Evolutionary conservation across 225 moss, liverwort and hornwort species (phyloP).

Genomic region (Asterella californica): DNA sequence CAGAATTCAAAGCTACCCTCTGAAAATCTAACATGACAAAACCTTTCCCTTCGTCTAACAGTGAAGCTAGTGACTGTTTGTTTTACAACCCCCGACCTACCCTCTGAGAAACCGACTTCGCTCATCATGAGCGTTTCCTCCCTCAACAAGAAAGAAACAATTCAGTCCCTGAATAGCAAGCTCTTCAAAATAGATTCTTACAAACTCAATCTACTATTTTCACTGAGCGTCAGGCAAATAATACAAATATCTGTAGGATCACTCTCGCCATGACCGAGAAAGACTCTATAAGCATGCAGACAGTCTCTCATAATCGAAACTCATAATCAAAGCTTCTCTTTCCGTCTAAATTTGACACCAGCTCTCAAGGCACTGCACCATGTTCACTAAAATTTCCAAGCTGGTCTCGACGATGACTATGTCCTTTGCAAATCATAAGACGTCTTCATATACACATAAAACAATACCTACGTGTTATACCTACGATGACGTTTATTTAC

Average conservation of each 20-base stretch:
- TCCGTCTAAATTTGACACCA: background rate
- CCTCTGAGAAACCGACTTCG: too few species aligned
- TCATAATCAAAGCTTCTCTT: background rate
- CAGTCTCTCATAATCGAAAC: background rate
- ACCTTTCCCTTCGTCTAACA: background rate
- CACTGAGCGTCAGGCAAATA: background rate
- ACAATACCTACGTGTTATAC: too few species aligned
- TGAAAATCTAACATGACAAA: too few species aligned
- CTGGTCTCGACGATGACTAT: too few species aligned
- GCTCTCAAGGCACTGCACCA: background rate
- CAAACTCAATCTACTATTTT: background rate
- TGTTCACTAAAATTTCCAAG: background rate
- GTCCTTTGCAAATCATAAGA: too few species aligned
- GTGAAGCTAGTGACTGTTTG: background rate
- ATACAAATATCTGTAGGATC: background rate
- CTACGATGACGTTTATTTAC: too few species aligned
- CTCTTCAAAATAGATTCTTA: background rate
- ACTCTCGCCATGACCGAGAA: background rate
- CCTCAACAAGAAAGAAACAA: background rate
- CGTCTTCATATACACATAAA: too few species aligned
- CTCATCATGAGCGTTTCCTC: too few species aligned
- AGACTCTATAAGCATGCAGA: background rate
- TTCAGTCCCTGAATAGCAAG: background rate
- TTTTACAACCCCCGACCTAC: too few species aligned
- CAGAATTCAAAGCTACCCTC: background rate